Conservation (phyloP, 129 eudicot species). For the carrot (Daucus carota) region DH1_v3.0 NC_030385.2:12130501-12131000, state of each 20-base stretch:
- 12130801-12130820: conserved; percentile 72
- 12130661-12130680: conserved; percentile 72
- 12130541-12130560: conserved; percentile 65
- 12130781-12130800: conserved; percentile 74
- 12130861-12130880: conserved; percentile 45
- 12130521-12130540: conserved; percentile 34
- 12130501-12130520: conserved; percentile 48
- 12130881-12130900: conserved; percentile 76
- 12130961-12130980: conserved; percentile 87
- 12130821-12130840: conserved; percentile 73
- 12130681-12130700: conserved; percentile 63
- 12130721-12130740: conserved; percentile 44
- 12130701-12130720: conserved; percentile 44
- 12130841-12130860: conserved; percentile 77
- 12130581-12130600: conserved; percentile 25
- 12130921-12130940: conserved; percentile 43
- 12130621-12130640: conserved; percentile 39
- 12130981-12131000: conserved; percentile 74
- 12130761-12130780: conserved; percentile 70
- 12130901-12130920: conserved; percentile 56
- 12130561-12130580: conserved; percentile 29
- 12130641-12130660: conserved; percentile 81
- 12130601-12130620: conserved; percentile 45
- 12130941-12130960: conserved; percentile 54
- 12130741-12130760: conserved; percentile 77